Percentiles rank a stretch among this genome's conserved stretches.
These are phyloP conservation scores for Dinochytrium kinnereticum DNA, from an alignment of 371 early-diverging fungal species.

Conservation along the genomic window DNA sequence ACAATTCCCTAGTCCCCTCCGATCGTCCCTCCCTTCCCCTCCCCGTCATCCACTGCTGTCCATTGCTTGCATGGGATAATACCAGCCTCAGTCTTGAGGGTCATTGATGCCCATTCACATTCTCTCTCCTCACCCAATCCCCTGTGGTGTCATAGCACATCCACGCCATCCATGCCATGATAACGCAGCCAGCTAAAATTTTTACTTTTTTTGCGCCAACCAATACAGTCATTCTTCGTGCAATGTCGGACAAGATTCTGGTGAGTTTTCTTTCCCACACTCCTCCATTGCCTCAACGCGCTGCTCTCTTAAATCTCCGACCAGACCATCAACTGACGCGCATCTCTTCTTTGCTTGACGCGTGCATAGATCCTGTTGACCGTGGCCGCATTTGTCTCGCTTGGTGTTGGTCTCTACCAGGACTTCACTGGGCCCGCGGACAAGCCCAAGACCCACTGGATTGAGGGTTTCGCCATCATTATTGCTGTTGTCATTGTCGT, in stretches of 20 bases:
- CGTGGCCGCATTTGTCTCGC: slow-evolving; percentile 82
- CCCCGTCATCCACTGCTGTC: too few relatives aligned
- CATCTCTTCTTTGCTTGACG: slow-evolving; percentile 13
- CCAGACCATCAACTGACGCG: background rate
- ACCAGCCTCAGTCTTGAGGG: background rate
- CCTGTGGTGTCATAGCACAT: background rate
- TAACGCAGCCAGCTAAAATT: too few relatives aligned
- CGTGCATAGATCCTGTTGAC: slow-evolving; percentile 22
- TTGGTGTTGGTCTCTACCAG: slow-evolving; percentile 86
- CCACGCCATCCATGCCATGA: background rate
- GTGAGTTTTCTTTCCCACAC: slow-evolving; percentile 42
- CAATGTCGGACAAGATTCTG: slow-evolving; percentile 84
- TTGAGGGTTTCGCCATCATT: slow-evolving; percentile 78
- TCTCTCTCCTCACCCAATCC: background rate
- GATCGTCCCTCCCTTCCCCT: too few relatives aligned
- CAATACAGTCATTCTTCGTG: slow-evolving; percentile 68
- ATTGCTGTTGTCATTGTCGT: slow-evolving; percentile 79
- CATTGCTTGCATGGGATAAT: too few relatives aligned
- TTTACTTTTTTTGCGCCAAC: background rate
- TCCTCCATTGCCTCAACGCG: background rate
- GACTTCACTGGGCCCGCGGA: slow-evolving; percentile 22
- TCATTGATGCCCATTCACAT: background rate
- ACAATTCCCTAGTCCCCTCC: background rate
- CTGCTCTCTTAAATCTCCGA: background rate
- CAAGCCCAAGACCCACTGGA: slow-evolving; percentile 35